A percentile compares a stretch with the other conserved stretches of the same genome.
phyloP scores from a whole-genome alignment of 805 yeast species.

The Kuraishia piskuri region DNA sequence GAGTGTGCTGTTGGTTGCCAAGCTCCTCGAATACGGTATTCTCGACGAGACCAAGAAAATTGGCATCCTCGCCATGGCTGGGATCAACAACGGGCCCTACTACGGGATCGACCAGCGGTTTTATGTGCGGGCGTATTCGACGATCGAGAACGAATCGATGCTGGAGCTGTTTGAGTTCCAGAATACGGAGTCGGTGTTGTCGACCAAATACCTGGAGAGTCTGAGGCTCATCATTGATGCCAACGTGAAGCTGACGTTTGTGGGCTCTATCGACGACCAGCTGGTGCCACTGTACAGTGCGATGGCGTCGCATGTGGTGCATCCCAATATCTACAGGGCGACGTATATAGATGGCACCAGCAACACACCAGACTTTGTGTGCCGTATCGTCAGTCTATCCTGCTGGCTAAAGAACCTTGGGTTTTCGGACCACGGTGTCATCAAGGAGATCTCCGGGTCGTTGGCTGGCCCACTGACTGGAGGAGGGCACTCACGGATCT shows the following conservation, averaged over 20 bases:
- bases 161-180: constrained; percentile 85
- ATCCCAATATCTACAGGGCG: constrained; percentile 89
- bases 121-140: constrained; percentile 79
- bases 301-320: constrained; percentile 69
- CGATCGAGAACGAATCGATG: constrained; percentile 83
- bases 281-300: constrained; percentile 92
- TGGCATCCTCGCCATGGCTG: constrained; percentile 90
- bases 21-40: constrained; percentile 53
- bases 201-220: constrained; percentile 61
- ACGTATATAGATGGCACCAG: constrained; percentile 82
- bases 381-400: constrained; percentile 65
- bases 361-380: constrained; percentile 70
- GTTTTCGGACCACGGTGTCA: constrained; percentile 73
- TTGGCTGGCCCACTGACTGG: constrained; percentile 90
- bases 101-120: constrained; percentile 81
- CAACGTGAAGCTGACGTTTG: constrained; percentile 70
- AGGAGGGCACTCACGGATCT: constrained; percentile 88
- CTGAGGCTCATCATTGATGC: constrained; percentile 54
- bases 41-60: constrained; percentile 38
- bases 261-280: constrained; percentile 92
- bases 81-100: constrained; percentile 89
- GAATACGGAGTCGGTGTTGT: constrained; percentile 61
- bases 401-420: constrained; percentile 72
- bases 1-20: constrained; percentile 68
- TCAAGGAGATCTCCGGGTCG: constrained; percentile 72